These are phyloP conservation scores for Intubia oerlemansii DNA, from an alignment of 2,329 filamentous ascomycete species.

Conservation along the genomic window DNA sequence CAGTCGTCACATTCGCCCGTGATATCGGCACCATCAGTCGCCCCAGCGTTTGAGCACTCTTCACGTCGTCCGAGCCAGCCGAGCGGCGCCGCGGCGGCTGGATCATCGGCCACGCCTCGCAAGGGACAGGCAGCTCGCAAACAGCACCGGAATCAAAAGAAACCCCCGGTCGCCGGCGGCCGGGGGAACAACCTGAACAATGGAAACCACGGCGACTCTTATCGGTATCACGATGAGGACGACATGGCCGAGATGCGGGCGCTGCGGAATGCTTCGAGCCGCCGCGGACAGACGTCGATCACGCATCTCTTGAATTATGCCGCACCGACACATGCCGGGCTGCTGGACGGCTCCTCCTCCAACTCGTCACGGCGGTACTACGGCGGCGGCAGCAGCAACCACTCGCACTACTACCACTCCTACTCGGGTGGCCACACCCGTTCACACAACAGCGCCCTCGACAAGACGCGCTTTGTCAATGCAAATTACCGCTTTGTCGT, in stretches of 20 bases:
- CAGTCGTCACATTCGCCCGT: too few species aligned
- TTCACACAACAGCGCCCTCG: too few species aligned
- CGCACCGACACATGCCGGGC: conserved; percentile 50
- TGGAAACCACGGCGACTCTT: conserved; percentile 5
- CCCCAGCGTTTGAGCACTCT: too few species aligned
- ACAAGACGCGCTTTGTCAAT: conserved; percentile 81
- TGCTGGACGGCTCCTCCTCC: too few species aligned
- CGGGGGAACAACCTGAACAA: not conserved
- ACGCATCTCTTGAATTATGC: conserved; percentile 91
- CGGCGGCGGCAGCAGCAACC: conserved; percentile 17
- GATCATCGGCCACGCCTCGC: conserved; percentile 29
- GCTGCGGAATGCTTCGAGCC: conserved; percentile 35
- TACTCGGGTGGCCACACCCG: too few species aligned
- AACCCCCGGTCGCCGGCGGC: conserved; percentile 32
- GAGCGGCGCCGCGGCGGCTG: conserved; percentile 9
- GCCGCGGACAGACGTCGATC: conserved; percentile 89
- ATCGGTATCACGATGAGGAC: conserved; percentile 55
- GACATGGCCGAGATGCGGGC: conserved; percentile 58
- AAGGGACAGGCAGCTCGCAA: conserved; percentile 59
- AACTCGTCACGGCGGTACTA: too few species aligned
- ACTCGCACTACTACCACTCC: too few species aligned
- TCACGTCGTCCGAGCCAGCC: too few species aligned
- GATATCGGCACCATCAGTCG: too few species aligned
- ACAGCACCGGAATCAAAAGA: conserved; percentile 69
- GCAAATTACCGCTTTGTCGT: conserved; percentile 97